Base-by-base conservation (phyloP, 345 rosid genomes). In the Bruguiera sexangula region DNA sequence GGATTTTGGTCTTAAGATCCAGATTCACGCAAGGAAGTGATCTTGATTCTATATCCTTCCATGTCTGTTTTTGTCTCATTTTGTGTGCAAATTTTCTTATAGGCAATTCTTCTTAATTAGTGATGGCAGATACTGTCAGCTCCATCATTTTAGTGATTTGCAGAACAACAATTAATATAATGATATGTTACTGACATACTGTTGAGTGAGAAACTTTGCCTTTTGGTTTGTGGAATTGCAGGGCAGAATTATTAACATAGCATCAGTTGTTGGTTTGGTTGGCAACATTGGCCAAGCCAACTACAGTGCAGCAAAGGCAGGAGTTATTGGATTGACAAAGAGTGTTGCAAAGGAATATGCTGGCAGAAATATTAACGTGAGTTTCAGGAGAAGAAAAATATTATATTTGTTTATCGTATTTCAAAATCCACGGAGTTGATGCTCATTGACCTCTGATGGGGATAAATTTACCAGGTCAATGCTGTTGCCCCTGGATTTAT, bases 271-370 rank as follows among this genome's bases (percentile, higher is more conserved):
- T 69, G 96, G 99, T 79, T 86, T 95, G 78, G 85, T 90, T 73
- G 98, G 97, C 73, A 95, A 94, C 21, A 70, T 62, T 26, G 98
- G 98, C 34, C 98, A 94, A 85, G 97, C 97, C 74, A 94, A 94
- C 86, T 94, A 92, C 72, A 89, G 94, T 76, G 99, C 97, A 52
- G 94, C 98, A 31, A 95, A 95, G 82, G 98, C 92, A 29, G 96
- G 99, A 76, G 99, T 95, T 73, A 95, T 95, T 83, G 89, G 96
- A 53, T 65, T 95, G 26, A 89, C 98, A 66, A 95, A 90, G 79
- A 72, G 85, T 73, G 90, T 79, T 63, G 99, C 99, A 22, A 92
- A 74, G 84, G 99, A 95, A 78, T 89, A 85, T 82, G 86, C 96
- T 2, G 83, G 93, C 88, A 84, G 99, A 85, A 90, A 88, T 71